Base-by-base conservation (phyloP, 1,139 yeast genomes). In the Saccharomyces hybrid region DNA sequence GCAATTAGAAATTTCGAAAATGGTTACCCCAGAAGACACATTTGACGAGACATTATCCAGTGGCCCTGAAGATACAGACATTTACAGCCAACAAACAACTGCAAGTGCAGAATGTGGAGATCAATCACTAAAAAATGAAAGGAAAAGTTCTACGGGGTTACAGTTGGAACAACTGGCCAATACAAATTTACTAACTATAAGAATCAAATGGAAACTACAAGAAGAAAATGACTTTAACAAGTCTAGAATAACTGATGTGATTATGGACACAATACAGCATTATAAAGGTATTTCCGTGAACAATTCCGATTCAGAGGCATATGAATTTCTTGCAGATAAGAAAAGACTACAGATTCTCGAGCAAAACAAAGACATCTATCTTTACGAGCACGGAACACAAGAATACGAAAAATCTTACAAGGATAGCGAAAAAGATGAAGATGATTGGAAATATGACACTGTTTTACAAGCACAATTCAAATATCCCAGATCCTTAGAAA, bases 401-500 rank as follows among this genome's bases (percentile, higher is more conserved):
- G 67, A 65, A 52, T 59, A 56, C 27, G 59, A 56, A 3, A 59
- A 52, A 46, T 61, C 58, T 4, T 46, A 47, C 27, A 34, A 28
- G 11, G 53, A 47, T 20, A 53, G 54, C 31, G 34, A 53, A 6
- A 48, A 50, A 3, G 23, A 20, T 20, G 23, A 20, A 20, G 44
- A 34, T 9, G 57, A 56, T 31, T 62, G 63, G 62, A 54, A 56
- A 34, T 67, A 64, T 52, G 67, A 66, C 49, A 48, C 56, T 14
- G 69, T 67, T 1, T 47, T 63, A 13, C 68, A 65, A 54, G 57
- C 63, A n/a, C 69, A 64, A 51, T 67, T 67, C 56, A 64, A 64
- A 54, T 57, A 61, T 55, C 56, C 20, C 54, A 52, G 25, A 47
- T 54, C 47, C 32, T 51, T 28, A 48, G 52, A 47, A 54, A 56